A percentile compares a stretch with the other conserved stretches of the same genome.
Evolutionary conservation across 176 grass and related monocot species (phyloP).

Genomic region (Canna indica): DNA sequence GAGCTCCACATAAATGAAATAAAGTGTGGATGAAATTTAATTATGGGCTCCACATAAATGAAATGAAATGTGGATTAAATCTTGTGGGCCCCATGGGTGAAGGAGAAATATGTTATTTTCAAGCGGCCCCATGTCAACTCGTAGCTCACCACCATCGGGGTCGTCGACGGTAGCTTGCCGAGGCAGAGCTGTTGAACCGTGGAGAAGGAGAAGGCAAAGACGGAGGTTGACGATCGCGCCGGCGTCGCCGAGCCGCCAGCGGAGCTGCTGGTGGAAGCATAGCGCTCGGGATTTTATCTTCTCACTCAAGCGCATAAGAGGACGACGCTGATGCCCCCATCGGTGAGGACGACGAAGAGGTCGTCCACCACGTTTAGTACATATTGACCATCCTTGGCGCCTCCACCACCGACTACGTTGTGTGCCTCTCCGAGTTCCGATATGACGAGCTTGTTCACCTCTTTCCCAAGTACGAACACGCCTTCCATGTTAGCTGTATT

Average conservation of each 20-base stretch:
- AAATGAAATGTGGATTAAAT: too few relatives aligned
- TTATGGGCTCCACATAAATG: too few relatives aligned
- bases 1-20: too few relatives aligned
- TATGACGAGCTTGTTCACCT: conserved; percentile 74
- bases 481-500: conserved; percentile 78
- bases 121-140: too few relatives aligned
- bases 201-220: conserved; percentile 43
- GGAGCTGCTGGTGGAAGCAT: conserved; percentile 49
- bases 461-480: conserved; percentile 60
- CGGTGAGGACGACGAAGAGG: conserved; percentile 8
- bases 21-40: too few relatives aligned
- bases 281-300: too few relatives aligned
- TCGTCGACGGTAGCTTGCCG: conserved; percentile 15
- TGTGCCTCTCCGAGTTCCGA: conserved; percentile 72
- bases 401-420: conserved; percentile 29
- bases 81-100: too few relatives aligned
- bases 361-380: conserved; percentile 66
- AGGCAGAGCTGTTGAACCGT: conserved; percentile 76
- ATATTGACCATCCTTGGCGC: conserved; percentile 38
- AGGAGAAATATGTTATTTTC: too few relatives aligned
- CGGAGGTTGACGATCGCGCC: conserved; percentile 38
- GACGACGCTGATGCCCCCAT: neutral
- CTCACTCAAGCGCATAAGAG: too few relatives aligned
- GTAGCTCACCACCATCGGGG: conserved; percentile 17
- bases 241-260: conserved; percentile 12